A percentile compares a stretch with the other conserved stretches of the same genome.
Evolutionary conservation across 352 stramenopile genomes (phyloP).

Genomic region (Elongisporangium undulatum): DNA sequence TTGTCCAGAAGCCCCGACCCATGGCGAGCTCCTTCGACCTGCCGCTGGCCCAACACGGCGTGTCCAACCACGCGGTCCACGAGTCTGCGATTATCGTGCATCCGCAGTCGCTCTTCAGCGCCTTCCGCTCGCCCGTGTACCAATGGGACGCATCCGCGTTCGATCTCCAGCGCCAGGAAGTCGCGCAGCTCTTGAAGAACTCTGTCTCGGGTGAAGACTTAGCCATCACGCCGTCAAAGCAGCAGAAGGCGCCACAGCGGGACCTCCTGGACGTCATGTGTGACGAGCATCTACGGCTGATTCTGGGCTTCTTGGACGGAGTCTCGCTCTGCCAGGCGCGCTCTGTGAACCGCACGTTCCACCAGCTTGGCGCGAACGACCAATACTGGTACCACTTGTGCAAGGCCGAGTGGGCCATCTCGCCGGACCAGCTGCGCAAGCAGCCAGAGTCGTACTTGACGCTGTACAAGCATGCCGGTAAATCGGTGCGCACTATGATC

Average conservation of each 20-base stretch:
- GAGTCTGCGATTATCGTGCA: slow-evolving; percentile 64
- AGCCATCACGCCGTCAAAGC: neutral
- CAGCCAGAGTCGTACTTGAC: slow-evolving; percentile 60
- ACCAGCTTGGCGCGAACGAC: slow-evolving; percentile 48
- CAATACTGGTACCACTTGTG: slow-evolving; percentile 65
- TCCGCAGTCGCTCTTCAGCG: slow-evolving; percentile 43
- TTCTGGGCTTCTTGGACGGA: slow-evolving; percentile 71
- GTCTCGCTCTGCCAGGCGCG: slow-evolving; percentile 51
- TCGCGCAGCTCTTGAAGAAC: slow-evolving; percentile 22
- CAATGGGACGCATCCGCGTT: slow-evolving; percentile 31
- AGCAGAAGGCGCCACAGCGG: slow-evolving; percentile 8
- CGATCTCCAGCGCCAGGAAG: slow-evolving; percentile 25
- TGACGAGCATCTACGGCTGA: slow-evolving; percentile 60
- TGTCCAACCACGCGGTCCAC: neutral
- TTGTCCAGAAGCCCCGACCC: neutral
- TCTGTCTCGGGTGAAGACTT: neutral
- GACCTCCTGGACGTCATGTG: slow-evolving; percentile 65
- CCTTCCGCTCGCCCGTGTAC: slow-evolving; percentile 22
- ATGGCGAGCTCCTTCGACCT: slow-evolving; percentile 5
- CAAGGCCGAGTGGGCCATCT: slow-evolving; percentile 67
- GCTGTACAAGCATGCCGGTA: slow-evolving; percentile 72
- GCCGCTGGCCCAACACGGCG: slow-evolving; percentile 1
- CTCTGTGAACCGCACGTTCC: slow-evolving; percentile 56
- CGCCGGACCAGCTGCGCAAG: slow-evolving; percentile 54
- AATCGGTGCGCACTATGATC: slow-evolving; percentile 69